Evolutionary conservation across 441 rosid genomes (phyloP).

Genomic region (Codiaeum variegatum): DNA sequence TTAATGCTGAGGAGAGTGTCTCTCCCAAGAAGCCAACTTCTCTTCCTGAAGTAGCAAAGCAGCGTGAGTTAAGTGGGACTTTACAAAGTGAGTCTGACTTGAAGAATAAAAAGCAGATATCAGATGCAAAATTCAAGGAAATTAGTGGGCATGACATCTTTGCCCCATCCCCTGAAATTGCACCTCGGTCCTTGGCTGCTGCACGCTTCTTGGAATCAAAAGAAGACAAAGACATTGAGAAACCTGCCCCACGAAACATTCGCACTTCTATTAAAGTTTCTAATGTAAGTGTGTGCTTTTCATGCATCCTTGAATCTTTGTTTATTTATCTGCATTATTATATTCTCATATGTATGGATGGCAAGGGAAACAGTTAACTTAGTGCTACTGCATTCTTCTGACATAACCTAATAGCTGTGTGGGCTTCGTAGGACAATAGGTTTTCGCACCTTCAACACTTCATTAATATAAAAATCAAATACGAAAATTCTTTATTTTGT

Average conservation of each 20-base stretch:
- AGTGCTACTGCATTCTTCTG: neutral
- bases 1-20: constrained; percentile 57
- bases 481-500: too few species aligned
- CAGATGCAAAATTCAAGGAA: constrained; percentile 81
- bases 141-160: constrained; percentile 87
- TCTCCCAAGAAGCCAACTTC: constrained; percentile 69
- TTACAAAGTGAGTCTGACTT: constrained; percentile 53
- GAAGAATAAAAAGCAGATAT: constrained; percentile 56
- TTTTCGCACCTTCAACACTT: too few species aligned
- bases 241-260: constrained; percentile 55
- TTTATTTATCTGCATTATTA: neutral
- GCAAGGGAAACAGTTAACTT: neutral
- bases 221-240: constrained; percentile 56
- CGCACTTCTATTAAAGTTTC: constrained; percentile 84
- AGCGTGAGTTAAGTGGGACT: constrained; percentile 89
- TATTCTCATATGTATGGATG: neutral
- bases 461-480: too few species aligned
- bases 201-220: constrained; percentile 49
- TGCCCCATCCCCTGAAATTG: constrained; percentile 79
- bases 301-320: constrained; percentile 5
- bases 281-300: constrained; percentile 44
- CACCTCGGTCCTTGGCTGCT: constrained; percentile 52
- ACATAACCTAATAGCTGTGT: neutral
- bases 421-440: neutral
- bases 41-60: constrained; percentile 81